Percentiles rank a stretch among this genome's conserved stretches.
Conservation (phyloP, 176 grass and related monocot species). For the Ananas comosus region DNA sequence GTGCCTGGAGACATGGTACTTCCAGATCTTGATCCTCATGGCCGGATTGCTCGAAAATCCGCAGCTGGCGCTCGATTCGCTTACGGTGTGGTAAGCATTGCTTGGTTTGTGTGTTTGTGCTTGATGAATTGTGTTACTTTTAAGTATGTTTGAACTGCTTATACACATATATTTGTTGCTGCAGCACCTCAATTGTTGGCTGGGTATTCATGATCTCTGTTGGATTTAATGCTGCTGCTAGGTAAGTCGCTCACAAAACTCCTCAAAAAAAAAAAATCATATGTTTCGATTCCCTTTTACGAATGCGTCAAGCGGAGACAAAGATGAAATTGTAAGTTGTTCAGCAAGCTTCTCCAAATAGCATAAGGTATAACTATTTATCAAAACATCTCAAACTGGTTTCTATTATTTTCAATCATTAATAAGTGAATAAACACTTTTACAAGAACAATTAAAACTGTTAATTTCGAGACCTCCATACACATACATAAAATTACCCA, state of each 20-base stretch:
- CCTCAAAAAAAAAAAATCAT: not conserved
- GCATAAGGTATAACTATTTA: not conserved
- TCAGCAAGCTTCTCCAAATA: not conserved
- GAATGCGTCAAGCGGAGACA: no score
- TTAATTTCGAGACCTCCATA: no score
- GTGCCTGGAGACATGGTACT: slow-evolving; percentile 90
- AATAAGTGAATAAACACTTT: no score
- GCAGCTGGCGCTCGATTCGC: slow-evolving; percentile 63
- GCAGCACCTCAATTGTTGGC: slow-evolving; percentile 66
- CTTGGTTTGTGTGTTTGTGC: not conserved
- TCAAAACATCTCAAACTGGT: no score
- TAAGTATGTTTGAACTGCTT: not conserved
- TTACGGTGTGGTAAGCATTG: slow-evolving; percentile 61
- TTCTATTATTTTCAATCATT: no score
- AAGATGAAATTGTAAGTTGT: no score
- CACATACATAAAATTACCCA: no score
- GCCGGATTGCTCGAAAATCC: slow-evolving; percentile 70
- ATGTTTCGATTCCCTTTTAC: not conserved
- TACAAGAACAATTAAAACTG: no score
- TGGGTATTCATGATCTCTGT: slow-evolving; percentile 88
- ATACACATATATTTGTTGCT: not conserved
- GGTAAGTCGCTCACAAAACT: slow-evolving; percentile 17
- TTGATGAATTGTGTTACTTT: no score
- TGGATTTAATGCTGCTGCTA: slow-evolving; percentile 90
- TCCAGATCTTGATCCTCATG: slow-evolving; percentile 81